Percentiles rank a stretch among this genome's conserved stretches.
Evolutionary conservation across 352 stramenopile species (phyloP).

Genomic region (Globisporangium solare): DNA sequence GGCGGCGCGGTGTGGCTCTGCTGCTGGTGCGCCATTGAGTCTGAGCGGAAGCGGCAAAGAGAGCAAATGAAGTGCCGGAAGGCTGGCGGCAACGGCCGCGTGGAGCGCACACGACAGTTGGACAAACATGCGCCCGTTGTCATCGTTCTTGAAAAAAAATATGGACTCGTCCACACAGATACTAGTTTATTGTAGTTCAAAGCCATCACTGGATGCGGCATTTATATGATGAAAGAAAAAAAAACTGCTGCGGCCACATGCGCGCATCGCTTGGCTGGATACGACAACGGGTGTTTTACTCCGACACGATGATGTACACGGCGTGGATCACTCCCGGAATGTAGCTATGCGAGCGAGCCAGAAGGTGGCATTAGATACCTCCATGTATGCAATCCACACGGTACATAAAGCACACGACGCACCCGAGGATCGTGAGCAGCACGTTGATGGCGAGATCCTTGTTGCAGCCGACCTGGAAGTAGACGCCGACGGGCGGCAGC

Average conservation of each 20-base stretch:
- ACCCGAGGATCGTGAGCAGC: slow-evolving; percentile 48
- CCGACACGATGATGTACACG: slow-evolving; percentile 68
- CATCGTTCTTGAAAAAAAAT: not conserved
- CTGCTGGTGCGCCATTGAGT: not conserved
- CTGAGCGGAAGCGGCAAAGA: not conserved
- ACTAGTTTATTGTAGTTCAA: too few relatives aligned
- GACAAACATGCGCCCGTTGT: not conserved
- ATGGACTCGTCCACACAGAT: too few relatives aligned
- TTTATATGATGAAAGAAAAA: too few relatives aligned
- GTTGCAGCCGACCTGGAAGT: too few relatives aligned
- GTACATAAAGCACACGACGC: not conserved
- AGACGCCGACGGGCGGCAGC: slow-evolving; percentile 11
- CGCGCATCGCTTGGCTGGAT: not conserved
- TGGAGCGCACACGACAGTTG: slow-evolving; percentile 4
- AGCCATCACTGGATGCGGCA: not conserved
- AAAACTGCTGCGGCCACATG: too few relatives aligned
- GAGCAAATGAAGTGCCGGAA: too few relatives aligned
- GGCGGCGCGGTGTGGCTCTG: not conserved
- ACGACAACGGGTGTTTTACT: slow-evolving; percentile 34
- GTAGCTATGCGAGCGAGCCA: slow-evolving; percentile 25
- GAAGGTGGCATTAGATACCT: too few relatives aligned
- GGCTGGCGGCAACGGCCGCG: too few relatives aligned
- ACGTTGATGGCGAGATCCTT: slow-evolving; percentile 40
- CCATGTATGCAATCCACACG: not conserved
- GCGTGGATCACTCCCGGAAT: slow-evolving; percentile 64